A percentile compares a stretch with the other conserved stretches of the same genome.
Conservation (phyloP, 2,329 filamentous ascomycete genomes). For the Fusarium sp. region DNA sequence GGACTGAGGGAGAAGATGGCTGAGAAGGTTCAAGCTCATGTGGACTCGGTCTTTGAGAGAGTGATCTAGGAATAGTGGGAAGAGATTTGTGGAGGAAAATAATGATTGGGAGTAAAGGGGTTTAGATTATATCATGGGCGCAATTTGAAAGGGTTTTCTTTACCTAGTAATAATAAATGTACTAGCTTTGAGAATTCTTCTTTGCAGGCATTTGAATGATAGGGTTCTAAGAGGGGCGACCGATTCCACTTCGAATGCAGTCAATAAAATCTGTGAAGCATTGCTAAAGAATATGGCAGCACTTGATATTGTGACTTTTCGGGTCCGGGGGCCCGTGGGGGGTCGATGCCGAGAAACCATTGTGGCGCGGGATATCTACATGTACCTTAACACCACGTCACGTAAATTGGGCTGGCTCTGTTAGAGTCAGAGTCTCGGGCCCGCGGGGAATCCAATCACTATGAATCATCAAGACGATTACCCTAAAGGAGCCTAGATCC, state of each 20-base stretch:
- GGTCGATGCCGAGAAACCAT: neutral
- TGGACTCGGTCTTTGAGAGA: neutral
- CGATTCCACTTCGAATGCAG: accelerated
- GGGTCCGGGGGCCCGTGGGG: constrained; percentile 11
- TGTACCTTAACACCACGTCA: no score
- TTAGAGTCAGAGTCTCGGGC: neutral
- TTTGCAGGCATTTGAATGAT: no score
- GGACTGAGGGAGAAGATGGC: neutral
- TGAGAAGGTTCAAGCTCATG: neutral
- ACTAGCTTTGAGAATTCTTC: accelerated
- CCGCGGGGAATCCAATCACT: neutral
- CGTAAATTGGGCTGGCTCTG: neutral
- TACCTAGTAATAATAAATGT: neutral
- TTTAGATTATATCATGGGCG: accelerated
- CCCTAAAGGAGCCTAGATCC: neutral
- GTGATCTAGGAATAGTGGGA: neutral
- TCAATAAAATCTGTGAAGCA: neutral
- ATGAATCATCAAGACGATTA: constrained; percentile 7
- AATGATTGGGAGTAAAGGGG: neutral
- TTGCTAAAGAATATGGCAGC: neutral
- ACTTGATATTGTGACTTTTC: neutral
- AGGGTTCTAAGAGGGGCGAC: accelerated
- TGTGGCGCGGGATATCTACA: no score
- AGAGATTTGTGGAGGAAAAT: accelerated
- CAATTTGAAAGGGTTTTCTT: accelerated